Conservation (phyloP, 768 basidiomycete genomes). For the Boletus coccyginus region DNA sequence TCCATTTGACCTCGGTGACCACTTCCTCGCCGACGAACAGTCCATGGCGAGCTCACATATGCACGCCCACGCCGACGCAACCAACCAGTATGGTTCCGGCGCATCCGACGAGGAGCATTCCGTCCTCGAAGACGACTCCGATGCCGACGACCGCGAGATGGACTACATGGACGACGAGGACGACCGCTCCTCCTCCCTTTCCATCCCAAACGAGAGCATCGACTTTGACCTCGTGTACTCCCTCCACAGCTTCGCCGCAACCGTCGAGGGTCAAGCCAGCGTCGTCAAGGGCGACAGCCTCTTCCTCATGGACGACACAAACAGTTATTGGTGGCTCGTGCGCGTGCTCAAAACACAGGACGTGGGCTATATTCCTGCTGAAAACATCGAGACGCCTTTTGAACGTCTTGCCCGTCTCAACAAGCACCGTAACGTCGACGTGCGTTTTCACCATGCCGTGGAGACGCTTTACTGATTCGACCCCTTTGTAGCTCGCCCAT, state of each 20-base stretch:
- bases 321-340: slow-evolving; percentile 99
- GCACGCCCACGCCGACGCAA: slow-evolving; percentile 47
- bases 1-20: slow-evolving; percentile 70
- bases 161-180: slow-evolving; percentile 74
- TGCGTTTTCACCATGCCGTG: slow-evolving; percentile 39
- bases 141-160: slow-evolving; percentile 62
- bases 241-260: slow-evolving; percentile 95
- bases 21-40: slow-evolving; percentile 54
- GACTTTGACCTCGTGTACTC: slow-evolving; percentile 92
- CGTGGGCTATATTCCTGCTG: slow-evolving; percentile 98
- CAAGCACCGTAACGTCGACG: slow-evolving; percentile 96
- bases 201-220: slow-evolving; percentile 88
- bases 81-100: slow-evolving; percentile 33
- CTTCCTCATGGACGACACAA: slow-evolving; percentile 95
- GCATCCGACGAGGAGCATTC: slow-evolving; percentile 78
- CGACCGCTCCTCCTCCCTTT: slow-evolving; percentile 77
- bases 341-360: slow-evolving; percentile 98
- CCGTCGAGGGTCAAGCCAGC: slow-evolving; percentile 97
- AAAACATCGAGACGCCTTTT: slow-evolving; percentile 98
- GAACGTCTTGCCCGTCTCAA: slow-evolving; percentile 94
- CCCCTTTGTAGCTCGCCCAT: slow-evolving; percentile 28
- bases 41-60: slow-evolving; percentile 44
- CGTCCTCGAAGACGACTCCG: slow-evolving; percentile 82
- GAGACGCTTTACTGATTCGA: not conserved
- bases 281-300: slow-evolving; percentile 98